A percentile compares a stretch with the other conserved stretches of the same genome.
Conservation (phyloP, 2,329 filamentous ascomycete genomes). For the Fusarium virguliforme region DNA sequence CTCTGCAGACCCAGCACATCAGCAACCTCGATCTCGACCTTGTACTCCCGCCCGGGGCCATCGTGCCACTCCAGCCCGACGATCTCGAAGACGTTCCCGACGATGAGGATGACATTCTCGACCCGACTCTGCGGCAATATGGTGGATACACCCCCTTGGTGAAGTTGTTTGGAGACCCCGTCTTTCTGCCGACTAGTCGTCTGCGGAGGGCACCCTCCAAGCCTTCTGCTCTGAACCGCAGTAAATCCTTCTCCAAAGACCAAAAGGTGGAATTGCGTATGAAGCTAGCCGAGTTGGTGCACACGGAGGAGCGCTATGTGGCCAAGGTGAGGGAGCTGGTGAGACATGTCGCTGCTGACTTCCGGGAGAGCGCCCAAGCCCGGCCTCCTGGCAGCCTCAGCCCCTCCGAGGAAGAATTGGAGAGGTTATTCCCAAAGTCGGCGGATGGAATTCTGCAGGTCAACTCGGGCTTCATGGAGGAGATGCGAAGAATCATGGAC, state of each 20-base stretch:
- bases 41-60: conserved; percentile 83
- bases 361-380: conserved; percentile 77
- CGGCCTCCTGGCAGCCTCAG: conserved; percentile 75
- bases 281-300: conserved; percentile 90
- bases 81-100: conserved; percentile 73
- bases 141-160: conserved; percentile 84
- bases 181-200: conserved; percentile 89
- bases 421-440: conserved; percentile 85
- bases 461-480: conserved; percentile 85
- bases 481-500: conserved; percentile 83
- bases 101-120: conserved; percentile 76
- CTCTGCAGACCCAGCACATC: conserved; percentile 85
- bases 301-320: conserved; percentile 96
- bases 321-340: conserved; percentile 89
- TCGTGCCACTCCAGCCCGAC: conserved; percentile 75
- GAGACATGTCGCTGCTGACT: conserved; percentile 84
- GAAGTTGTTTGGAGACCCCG: conserved; percentile 84
- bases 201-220: conserved; percentile 90
- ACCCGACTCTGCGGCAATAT: conserved; percentile 79
- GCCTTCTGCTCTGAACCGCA: conserved; percentile 84
- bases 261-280: conserved; percentile 89
- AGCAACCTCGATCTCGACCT: conserved; percentile 92
- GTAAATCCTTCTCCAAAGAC: conserved; percentile 82
- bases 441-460: conserved; percentile 85
- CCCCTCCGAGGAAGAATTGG: conserved; percentile 80